These are phyloP conservation scores for Syzygium malaccense DNA, from an alignment of 441 rosid species.

Conservation along the genomic window DNA sequence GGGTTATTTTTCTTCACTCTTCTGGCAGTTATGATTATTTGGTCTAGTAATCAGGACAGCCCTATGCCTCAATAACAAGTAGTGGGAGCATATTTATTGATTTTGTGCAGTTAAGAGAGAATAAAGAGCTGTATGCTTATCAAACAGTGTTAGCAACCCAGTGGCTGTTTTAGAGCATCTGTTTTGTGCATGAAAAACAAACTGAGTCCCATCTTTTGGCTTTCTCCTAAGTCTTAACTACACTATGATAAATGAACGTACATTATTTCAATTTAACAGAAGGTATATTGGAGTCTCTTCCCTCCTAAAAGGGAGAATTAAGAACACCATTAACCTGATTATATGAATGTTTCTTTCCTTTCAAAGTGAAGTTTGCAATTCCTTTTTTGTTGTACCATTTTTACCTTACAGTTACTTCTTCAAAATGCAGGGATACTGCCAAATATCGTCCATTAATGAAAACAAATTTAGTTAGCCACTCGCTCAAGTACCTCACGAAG, in stretches of 20 bases:
- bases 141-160: background rate
- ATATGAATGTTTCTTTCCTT: background rate
- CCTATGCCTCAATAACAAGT: background rate
- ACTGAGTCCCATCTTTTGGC: background rate
- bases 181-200: background rate
- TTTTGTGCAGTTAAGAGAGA: background rate
- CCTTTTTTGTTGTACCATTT: background rate
- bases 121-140: background rate
- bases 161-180: background rate
- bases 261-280: background rate
- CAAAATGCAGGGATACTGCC: conserved; percentile 63
- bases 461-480: conserved; percentile 71
- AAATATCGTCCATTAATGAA: conserved; percentile 66
- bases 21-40: background rate
- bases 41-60: background rate
- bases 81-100: background rate
- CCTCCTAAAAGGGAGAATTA: background rate
- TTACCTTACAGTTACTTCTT: background rate
- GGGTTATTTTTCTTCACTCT: background rate
- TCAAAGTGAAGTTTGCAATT: background rate
- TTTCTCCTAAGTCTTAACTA: background rate
- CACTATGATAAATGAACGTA: background rate
- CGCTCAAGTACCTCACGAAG: conserved; percentile 61
- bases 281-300: background rate
- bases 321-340: background rate